Conservation (phyloP, 768 basidiomycete species). For the Boletellus ananas region DNA sequence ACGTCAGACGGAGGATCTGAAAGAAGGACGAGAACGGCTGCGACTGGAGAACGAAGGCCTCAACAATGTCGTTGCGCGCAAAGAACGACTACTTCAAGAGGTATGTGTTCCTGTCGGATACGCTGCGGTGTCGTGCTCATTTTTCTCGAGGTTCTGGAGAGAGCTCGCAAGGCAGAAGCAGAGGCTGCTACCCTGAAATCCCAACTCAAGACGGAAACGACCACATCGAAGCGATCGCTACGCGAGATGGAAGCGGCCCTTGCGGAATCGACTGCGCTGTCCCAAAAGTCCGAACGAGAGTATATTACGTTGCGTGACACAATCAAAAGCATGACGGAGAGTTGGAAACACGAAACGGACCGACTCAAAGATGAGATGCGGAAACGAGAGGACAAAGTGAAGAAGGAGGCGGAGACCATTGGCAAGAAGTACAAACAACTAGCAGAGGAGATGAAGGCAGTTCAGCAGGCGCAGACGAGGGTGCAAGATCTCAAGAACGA, state of each 20-base stretch:
- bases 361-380: slow-evolving; percentile 70
- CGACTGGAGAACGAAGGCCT: slow-evolving; percentile 83
- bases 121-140: neutral
- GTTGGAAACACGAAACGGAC: slow-evolving; percentile 73
- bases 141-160: slow-evolving; percentile 59
- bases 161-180: slow-evolving; percentile 82
- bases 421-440: slow-evolving; percentile 68
- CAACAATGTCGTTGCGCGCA: slow-evolving; percentile 83
- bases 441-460: slow-evolving; percentile 56
- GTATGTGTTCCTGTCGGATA: slow-evolving; percentile 35
- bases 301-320: slow-evolving; percentile 77
- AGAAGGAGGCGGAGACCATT: slow-evolving; percentile 61
- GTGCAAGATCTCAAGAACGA: slow-evolving; percentile 51
- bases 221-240: slow-evolving; percentile 67
- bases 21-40: slow-evolving; percentile 80
- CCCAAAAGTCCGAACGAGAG: slow-evolving; percentile 79
- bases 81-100: slow-evolving; percentile 85
- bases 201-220: slow-evolving; percentile 70
- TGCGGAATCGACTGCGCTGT: slow-evolving; percentile 69
- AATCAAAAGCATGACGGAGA: slow-evolving; percentile 65
- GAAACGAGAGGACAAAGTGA: slow-evolving; percentile 66
- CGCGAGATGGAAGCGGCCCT: slow-evolving; percentile 79
- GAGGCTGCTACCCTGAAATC: slow-evolving; percentile 65
- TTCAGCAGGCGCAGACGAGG: slow-evolving; percentile 42
- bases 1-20: slow-evolving; percentile 82